Evolutionary conservation across 441 rosid genomes (phyloP).

Genomic region (Bruguiera hainesii): DNA sequence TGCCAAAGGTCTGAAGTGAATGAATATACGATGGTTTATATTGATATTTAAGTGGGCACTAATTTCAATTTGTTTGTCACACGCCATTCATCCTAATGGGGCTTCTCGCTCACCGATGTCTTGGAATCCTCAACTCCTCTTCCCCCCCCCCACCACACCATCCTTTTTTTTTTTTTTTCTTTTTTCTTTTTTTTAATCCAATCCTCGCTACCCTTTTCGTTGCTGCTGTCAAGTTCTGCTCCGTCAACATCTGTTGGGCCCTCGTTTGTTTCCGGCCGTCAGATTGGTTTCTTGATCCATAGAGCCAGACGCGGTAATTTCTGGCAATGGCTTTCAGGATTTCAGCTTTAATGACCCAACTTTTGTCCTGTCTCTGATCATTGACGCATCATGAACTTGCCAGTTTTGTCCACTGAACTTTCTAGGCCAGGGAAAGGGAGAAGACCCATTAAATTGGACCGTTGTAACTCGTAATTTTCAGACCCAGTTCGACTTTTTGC

Average conservation of each 20-base stretch:
- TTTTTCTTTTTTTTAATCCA: no score
- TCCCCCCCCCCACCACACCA: no score
- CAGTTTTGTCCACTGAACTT: no score
- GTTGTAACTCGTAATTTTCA: no score
- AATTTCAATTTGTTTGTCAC: not conserved
- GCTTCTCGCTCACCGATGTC: not conserved
- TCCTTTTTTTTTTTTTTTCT: accelerated
- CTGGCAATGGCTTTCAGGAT: no score
- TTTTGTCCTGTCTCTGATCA: no score
- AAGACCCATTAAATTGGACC: no score
- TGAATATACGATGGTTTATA: slow-evolving; percentile 8
- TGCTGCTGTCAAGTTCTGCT: not conserved
- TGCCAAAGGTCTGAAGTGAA: no score
- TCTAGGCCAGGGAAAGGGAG: no score
- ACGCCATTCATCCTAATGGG: not conserved
- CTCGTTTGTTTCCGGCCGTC: not conserved
- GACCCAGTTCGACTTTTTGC: no score
- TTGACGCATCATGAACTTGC: no score
- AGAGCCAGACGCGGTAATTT: not conserved
- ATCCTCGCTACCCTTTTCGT: not conserved
- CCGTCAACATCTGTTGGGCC: not conserved
- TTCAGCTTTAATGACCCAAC: no score
- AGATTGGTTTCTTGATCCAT: not conserved
- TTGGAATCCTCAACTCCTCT: not conserved
- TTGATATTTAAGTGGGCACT: not conserved